Percentiles rank a stretch among this genome's conserved stretches.
Evolutionary conservation across 345 rosid species (phyloP).

Genomic region (Brassica juncea): DNA sequence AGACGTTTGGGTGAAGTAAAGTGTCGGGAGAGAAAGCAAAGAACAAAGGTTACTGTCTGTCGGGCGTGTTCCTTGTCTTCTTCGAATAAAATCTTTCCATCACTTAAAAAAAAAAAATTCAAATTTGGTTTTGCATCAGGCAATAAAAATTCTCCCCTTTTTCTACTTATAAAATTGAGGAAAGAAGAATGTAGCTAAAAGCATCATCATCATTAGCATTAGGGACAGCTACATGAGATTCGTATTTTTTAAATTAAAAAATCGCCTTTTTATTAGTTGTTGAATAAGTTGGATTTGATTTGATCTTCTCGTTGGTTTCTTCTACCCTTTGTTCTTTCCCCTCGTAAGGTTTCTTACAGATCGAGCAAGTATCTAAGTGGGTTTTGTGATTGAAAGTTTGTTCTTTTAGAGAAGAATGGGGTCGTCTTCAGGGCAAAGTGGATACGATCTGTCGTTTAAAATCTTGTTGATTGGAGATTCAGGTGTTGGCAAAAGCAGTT

Average conservation of each 20-base stretch:
- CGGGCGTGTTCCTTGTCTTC: conserved; percentile 14
- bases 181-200: conserved; percentile 20
- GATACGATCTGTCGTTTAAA: conserved; percentile 89
- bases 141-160: neutral
- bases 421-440: conserved; percentile 69
- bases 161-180: conserved; percentile 18
- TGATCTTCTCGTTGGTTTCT: conserved; percentile 43
- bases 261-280: neutral
- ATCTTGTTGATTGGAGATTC: conserved; percentile 97
- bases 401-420: conserved; percentile 59
- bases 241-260: neutral
- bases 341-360: conserved; percentile 11
- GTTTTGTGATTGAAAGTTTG: neutral
- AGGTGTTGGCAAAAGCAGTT: conserved; percentile 94
- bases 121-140: conserved; percentile 20
- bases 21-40: conserved; percentile 35
- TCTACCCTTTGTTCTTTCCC: neutral
- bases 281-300: conserved; percentile 28
- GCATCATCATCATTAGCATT: conserved; percentile 30
- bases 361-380: conserved; percentile 1
- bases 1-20: conserved; percentile 34
- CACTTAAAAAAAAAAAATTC: no score
- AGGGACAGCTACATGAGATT: conserved; percentile 18
- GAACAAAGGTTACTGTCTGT: conserved; percentile 29
- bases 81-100: conserved; percentile 41